phyloP scores from a whole-genome alignment of 306 rosid genomes.

The Fagus sylvatica region DNA sequence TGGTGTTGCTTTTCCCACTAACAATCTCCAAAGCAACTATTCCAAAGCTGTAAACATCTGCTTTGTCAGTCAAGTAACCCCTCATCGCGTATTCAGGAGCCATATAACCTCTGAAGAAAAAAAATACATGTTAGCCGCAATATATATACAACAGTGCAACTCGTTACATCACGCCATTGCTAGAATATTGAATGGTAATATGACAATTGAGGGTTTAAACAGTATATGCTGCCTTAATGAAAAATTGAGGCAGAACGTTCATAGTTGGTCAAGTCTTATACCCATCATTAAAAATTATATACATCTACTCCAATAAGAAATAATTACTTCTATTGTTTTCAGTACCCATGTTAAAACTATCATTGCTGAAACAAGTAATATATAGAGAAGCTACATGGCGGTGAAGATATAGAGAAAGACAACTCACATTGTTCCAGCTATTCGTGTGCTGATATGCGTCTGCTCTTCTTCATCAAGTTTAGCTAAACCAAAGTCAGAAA shows the following conservation, averaged over 20 bases:
- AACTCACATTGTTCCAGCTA: constrained; percentile 84
- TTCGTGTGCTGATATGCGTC: constrained; percentile 74
- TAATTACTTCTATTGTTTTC: too few species aligned
- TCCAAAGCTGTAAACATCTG: constrained; percentile 84
- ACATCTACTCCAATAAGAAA: too few species aligned
- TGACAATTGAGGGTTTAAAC: too few species aligned
- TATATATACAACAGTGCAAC: too few species aligned
- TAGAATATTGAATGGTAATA: too few species aligned
- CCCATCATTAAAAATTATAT: too few species aligned
- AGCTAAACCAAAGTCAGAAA: constrained; percentile 91
- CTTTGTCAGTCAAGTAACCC: constrained; percentile 79
- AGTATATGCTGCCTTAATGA: too few species aligned
- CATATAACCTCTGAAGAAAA: constrained; percentile 74
- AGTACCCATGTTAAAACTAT: too few species aligned
- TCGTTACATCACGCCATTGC: too few species aligned
- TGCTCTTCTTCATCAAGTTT: constrained; percentile 85
- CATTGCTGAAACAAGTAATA: too few species aligned
- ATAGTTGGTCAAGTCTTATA: too few species aligned
- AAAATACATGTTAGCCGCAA: neutral
- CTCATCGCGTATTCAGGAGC: constrained; percentile 91
- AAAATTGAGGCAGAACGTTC: too few species aligned
- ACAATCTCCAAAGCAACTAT: constrained; percentile 74
- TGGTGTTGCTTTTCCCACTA: constrained; percentile 81
- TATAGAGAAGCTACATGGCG: neutral
- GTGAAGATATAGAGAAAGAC: neutral